These are phyloP conservation scores for Colletotrichum sp. DNA, from an alignment of 2,329 filamentous ascomycete genomes.

Conservation along the genomic window DNA sequence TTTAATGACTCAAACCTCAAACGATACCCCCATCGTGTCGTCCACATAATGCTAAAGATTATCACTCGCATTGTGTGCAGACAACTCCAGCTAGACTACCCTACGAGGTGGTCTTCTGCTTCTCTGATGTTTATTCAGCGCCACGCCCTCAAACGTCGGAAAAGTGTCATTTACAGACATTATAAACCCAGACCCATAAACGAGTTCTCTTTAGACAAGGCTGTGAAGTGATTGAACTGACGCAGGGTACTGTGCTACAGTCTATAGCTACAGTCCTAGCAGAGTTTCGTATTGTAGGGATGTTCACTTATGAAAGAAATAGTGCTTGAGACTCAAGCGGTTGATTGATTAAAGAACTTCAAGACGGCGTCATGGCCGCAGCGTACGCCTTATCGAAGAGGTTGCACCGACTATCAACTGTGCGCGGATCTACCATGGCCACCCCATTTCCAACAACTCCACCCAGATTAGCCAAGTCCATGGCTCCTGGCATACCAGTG, in stretches of 20 bases:
- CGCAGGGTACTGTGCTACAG: background rate
- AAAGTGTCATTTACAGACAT: no score
- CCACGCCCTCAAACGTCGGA: no score
- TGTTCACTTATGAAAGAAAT: background rate
- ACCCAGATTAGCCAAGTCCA: background rate
- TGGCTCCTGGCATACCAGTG: background rate
- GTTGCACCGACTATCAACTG: background rate
- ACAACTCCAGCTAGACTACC: background rate
- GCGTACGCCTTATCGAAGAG: background rate
- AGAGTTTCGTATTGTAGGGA: background rate
- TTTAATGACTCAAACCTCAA: background rate
- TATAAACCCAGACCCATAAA: background rate
- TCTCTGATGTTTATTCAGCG: background rate
- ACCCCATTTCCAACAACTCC: background rate
- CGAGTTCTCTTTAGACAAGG: no score
- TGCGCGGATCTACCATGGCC: background rate
- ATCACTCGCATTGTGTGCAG: background rate
- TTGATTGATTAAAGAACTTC: background rate
- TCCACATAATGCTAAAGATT: background rate
- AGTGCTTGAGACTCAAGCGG: background rate
- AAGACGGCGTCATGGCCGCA: background rate
- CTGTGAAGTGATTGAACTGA: background rate
- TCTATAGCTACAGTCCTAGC: background rate
- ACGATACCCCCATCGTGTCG: background rate
- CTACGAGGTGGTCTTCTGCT: background rate